Conservation (phyloP, 768 basidiomycete genomes). For the Termitomyces sp. region DNA sequence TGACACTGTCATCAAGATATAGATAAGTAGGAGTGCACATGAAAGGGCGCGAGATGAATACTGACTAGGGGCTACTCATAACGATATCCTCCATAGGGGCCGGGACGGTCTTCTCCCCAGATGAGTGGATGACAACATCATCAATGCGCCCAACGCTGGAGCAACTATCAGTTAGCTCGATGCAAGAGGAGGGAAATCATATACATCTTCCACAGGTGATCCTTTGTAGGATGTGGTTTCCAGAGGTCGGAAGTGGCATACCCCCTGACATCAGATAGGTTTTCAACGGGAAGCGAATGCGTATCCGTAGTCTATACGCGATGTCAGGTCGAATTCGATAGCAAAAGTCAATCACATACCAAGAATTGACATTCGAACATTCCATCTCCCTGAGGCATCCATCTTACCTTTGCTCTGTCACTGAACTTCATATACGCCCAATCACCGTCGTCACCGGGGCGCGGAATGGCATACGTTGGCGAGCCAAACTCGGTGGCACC, state of each 20-base stretch:
- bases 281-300: constrained; percentile 28
- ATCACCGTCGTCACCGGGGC: constrained; percentile 18
- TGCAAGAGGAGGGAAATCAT: background rate
- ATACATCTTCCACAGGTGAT: constrained; percentile 34
- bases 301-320: constrained; percentile 22
- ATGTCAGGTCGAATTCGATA: background rate
- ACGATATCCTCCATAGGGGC: constrained; percentile 28
- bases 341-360: background rate
- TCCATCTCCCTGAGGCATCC: background rate
- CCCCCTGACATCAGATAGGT: constrained; percentile 31
- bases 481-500: constrained; percentile 30
- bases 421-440: constrained; percentile 15
- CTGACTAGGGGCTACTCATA: constrained; percentile 21
- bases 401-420: background rate
- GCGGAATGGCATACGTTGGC: constrained; percentile 4
- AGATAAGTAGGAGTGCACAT: background rate
- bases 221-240: constrained; percentile 34
- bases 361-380: background rate
- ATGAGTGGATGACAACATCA: constrained; percentile 35
- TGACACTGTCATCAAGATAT: constrained; percentile 2
- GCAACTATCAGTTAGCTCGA: background rate
- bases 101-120: constrained; percentile 35
- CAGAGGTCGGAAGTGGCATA: constrained; percentile 38
- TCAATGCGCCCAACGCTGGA: constrained; percentile 36
- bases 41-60: background rate